Conservation (phyloP, 2,329 filamentous ascomycete genomes). For the Alternaria viburni region DNA sequence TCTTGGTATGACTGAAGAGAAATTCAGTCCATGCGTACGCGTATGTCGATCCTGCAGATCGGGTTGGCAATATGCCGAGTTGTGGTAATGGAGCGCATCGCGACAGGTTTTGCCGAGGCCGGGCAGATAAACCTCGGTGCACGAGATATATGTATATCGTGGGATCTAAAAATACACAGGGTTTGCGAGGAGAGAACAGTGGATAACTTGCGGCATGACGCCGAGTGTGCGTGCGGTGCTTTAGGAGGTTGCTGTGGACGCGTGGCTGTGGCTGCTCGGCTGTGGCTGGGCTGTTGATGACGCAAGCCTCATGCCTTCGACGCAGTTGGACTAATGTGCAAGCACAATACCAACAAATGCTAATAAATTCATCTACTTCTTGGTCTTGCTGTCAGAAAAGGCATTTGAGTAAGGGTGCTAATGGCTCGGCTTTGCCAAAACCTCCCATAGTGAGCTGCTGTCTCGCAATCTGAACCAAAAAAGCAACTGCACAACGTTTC, state of each 20-base stretch:
- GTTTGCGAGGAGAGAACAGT: background rate
- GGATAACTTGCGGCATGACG: background rate
- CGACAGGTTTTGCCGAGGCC: conserved; percentile 1
- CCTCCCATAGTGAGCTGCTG: background rate
- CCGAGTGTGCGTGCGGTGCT: background rate
- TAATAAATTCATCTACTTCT: background rate
- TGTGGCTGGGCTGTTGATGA: conserved; percentile 12
- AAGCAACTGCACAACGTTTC: background rate
- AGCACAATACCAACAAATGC: background rate
- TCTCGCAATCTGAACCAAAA: background rate
- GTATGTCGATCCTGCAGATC: conserved; percentile 11
- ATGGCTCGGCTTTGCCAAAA: background rate
- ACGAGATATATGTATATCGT: conserved; percentile 1
- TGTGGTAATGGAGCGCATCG: conserved; percentile 5
- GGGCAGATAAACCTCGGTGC: background rate
- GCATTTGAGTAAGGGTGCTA: background rate
- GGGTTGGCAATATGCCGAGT: conserved; percentile 7
- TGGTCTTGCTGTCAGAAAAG: background rate
- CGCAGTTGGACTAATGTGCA: background rate
- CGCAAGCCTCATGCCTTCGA: conserved; percentile 6
- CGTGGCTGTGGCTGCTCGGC: conserved; percentile 13
- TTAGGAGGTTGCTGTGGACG: conserved; percentile 6
- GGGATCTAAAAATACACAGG: conserved; percentile 10
- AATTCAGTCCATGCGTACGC: conserved; percentile 10
- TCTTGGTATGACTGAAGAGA: conserved; percentile 12